Base-by-base conservation (phyloP, 2,329 filamentous ascomycete species). In the Cladosporium sp. region DNA sequence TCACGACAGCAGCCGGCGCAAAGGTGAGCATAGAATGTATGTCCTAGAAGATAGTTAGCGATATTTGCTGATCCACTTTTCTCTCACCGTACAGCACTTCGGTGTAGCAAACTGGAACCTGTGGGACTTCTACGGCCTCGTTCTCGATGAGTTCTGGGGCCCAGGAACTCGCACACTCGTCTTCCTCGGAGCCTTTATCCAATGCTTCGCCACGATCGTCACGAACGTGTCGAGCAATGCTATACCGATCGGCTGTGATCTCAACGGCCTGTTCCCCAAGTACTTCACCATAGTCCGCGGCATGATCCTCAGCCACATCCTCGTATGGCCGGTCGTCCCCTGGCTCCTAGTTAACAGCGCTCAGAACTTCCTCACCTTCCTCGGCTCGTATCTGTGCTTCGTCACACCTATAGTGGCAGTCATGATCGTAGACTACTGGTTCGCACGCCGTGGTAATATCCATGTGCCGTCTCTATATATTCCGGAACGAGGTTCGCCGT, bases 221-320 rank as follows among this genome's bases (percentile, higher is more conserved):
- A 82, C 80, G 32, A 82, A 82, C 62, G 75, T 80, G 14, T 75
- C 74, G 8, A 73, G 75, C 43, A 81, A 81, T 65, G 76, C 77
- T 0, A 77, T 82, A 54, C 79, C 79, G 0, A 76, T 79, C 54
- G 79, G 79, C 26, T 74, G 75, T 34, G 80, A 82, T 64, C 74
- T 81, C 65, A 79, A 76, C 0, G 78, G 78, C 13, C 72, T 82
- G 0, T 75, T 80, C 30, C 80, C 80, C 0, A 73, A 71, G 28
- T 81, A 79, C 66, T 73, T 82, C 57, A 82, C 75, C 11, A 82
- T 82, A 61, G 72, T 75, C 7, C 73, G 80, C 25, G 80, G 80
- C 16, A 78, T 80, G 69, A 67, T 82, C 6, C 68, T 81, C 13
- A 80, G 79, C 65, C 75, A 75, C 10, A 57, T 81, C 1, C 68